Percentiles rank a stretch among this genome's conserved stretches.
phyloP scores from a whole-genome alignment of 2,329 filamentous ascomycete species.

The Pseudopithomyces maydicus region DNA sequence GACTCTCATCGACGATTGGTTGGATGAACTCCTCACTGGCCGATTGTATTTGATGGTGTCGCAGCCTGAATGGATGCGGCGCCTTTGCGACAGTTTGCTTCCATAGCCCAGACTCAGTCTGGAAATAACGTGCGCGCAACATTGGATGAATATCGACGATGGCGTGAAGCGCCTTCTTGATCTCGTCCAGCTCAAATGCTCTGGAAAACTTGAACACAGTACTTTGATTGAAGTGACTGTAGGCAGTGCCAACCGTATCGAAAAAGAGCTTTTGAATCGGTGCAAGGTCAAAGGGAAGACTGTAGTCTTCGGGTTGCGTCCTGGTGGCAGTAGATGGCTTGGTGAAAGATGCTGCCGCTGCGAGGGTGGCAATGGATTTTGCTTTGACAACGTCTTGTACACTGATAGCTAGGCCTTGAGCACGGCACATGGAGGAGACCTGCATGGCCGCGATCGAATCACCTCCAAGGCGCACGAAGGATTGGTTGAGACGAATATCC shows the following conservation, averaged over 20 bases:
- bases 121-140: conserved; percentile 45
- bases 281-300: conserved; percentile 32
- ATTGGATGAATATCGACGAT: conserved; percentile 46
- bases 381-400: conserved; percentile 41
- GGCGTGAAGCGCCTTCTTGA: conserved; percentile 34
- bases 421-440: conserved; percentile 37
- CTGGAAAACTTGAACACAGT: conserved; percentile 31
- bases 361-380: conserved; percentile 36
- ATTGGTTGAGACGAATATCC: conserved; percentile 38
- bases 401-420: conserved; percentile 34
- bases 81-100: conserved; percentile 37
- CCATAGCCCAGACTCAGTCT: conserved; percentile 35
- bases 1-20: conserved; percentile 33
- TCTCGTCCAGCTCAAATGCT: conserved; percentile 28
- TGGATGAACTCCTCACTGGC: conserved; percentile 20
- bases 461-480: conserved; percentile 42
- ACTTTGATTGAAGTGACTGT: conserved; percentile 42
- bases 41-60: conserved; percentile 20
- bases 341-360: conserved; percentile 23
- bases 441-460: conserved; percentile 45
- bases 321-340: conserved; percentile 1
- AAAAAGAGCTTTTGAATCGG: conserved; percentile 40
- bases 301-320: conserved; percentile 21
- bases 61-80: conserved; percentile 31
- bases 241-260: conserved; percentile 26